A percentile compares a stretch with the other conserved stretches of the same genome.
Conservation (phyloP, 2,329 filamentous ascomycete genomes). For the Metarhizium rileyi region DNA sequence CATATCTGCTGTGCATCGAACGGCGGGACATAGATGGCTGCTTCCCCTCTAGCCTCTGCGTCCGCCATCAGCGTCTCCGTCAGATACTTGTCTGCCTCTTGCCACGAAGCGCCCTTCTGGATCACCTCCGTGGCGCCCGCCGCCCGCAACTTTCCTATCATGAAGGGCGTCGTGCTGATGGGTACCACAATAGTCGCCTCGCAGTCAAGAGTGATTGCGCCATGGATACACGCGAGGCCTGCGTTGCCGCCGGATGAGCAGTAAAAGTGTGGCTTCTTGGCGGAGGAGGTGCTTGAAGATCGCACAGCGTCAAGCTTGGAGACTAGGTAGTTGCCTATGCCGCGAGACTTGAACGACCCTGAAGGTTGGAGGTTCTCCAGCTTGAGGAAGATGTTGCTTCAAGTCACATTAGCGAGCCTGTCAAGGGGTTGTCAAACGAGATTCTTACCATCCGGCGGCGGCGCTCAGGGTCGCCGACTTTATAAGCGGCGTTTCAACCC, state of each 20-base stretch:
- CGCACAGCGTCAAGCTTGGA: slow-evolving; percentile 22
- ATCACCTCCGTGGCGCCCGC: slow-evolving; percentile 55
- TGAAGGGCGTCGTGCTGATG: slow-evolving; percentile 49
- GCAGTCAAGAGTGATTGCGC: slow-evolving; percentile 50
- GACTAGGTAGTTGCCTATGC: slow-evolving; percentile 62
- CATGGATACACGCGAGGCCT: slow-evolving; percentile 67
- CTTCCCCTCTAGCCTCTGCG: slow-evolving; percentile 18
- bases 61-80: slow-evolving; percentile 38
- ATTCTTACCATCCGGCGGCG: slow-evolving; percentile 12
- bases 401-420: background rate
- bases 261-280: slow-evolving; percentile 51
- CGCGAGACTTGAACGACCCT: slow-evolving; percentile 75
- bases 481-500: slow-evolving; percentile 59
- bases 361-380: slow-evolving; percentile 74
- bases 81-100: slow-evolving; percentile 59
- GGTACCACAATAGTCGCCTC: slow-evolving; percentile 67
- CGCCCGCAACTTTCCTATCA: slow-evolving; percentile 56
- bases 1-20: slow-evolving; percentile 59
- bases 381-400: slow-evolving; percentile 68
- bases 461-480: slow-evolving; percentile 40
- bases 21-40: slow-evolving; percentile 52
- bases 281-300: slow-evolving; percentile 4
- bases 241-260: slow-evolving; percentile 70
- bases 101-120: slow-evolving; percentile 55
- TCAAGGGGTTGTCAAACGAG: background rate